These are phyloP conservation scores for Leccinum truebloodii DNA, from an alignment of 768 basidiomycete species.

Conservation along the genomic window DNA sequence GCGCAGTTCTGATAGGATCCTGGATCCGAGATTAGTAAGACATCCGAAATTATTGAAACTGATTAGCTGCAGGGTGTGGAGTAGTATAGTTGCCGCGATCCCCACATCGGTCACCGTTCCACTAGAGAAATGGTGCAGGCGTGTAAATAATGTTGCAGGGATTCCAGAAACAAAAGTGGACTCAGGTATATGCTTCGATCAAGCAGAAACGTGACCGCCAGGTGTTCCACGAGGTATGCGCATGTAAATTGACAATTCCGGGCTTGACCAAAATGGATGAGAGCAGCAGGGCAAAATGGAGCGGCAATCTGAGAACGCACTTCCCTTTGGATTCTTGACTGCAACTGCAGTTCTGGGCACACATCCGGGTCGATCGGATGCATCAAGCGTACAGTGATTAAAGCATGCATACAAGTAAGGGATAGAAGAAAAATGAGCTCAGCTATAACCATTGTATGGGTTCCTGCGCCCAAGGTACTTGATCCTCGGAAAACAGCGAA, in stretches of 20 bases:
- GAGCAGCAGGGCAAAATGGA: neutral
- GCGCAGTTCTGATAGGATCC: conserved; percentile 7
- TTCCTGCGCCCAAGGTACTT: conserved; percentile 3
- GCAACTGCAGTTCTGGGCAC: neutral
- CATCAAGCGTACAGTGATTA: conserved; percentile 1
- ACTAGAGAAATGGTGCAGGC: neutral
- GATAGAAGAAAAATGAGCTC: neutral
- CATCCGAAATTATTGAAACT: neutral
- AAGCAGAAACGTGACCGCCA: neutral
- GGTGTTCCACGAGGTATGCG: conserved; percentile 12
- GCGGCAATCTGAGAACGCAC: neutral
- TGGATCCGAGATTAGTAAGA: conserved; percentile 17
- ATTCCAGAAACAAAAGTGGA: neutral
- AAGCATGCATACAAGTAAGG: neutral
- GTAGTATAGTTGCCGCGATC: conserved; percentile 2
- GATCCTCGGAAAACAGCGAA: conserved; percentile 16
- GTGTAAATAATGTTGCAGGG: neutral
- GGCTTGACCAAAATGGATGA: conserved; percentile 2
- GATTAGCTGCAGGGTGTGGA: neutral
- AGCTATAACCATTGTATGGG: neutral
- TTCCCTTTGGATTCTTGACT: neutral
- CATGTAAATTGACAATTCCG: conserved; percentile 7
- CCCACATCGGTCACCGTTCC: neutral
- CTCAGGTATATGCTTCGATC: conserved; percentile 2
- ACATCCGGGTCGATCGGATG: neutral